phyloP scores from a whole-genome alignment of 495 filamentous ascomycete species.

The Baudoinia panamericana region DNA sequence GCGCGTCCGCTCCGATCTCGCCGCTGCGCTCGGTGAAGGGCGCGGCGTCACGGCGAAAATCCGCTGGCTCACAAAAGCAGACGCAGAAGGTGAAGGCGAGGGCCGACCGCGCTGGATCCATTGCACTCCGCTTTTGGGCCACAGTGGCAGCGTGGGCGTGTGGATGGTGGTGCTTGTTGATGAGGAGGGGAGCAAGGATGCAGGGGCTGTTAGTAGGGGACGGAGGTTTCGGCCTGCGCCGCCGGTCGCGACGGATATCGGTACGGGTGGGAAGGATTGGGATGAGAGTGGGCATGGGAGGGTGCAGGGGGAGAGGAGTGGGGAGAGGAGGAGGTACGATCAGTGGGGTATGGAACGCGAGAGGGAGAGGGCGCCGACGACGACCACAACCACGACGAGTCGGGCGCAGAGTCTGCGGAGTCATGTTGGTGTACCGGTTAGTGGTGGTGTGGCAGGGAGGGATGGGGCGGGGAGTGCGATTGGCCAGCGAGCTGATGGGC shows the following conservation, averaged over 20 bases:
- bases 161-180: slow-evolving; percentile 58
- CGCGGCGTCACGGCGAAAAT: slow-evolving; percentile 48
- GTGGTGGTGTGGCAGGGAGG: not conserved
- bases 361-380: not conserved
- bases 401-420: not conserved
- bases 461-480: not conserved
- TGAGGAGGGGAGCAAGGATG: slow-evolving; percentile 27
- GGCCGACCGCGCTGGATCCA: slow-evolving; percentile 49
- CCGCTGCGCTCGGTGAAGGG: slow-evolving; percentile 41
- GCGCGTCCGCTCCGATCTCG: slow-evolving; percentile 40
- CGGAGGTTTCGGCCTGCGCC: slow-evolving; percentile 18
- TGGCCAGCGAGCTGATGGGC: not conserved
- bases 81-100: slow-evolving; percentile 30
- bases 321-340: not conserved
- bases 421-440: not conserved
- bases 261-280: slow-evolving; percentile 19
- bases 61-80: slow-evolving; percentile 39
- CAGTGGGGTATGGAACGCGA: not conserved
- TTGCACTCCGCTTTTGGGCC: slow-evolving; percentile 48
- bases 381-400: not conserved
- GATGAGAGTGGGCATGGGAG: not conserved
- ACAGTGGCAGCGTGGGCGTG: slow-evolving; percentile 45
- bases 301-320: not conserved
- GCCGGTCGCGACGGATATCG: slow-evolving; percentile 16
- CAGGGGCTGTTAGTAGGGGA: not conserved